Conservation (phyloP, 495 filamentous ascomycete genomes). For the Penicillium waksmanii region DNA sequence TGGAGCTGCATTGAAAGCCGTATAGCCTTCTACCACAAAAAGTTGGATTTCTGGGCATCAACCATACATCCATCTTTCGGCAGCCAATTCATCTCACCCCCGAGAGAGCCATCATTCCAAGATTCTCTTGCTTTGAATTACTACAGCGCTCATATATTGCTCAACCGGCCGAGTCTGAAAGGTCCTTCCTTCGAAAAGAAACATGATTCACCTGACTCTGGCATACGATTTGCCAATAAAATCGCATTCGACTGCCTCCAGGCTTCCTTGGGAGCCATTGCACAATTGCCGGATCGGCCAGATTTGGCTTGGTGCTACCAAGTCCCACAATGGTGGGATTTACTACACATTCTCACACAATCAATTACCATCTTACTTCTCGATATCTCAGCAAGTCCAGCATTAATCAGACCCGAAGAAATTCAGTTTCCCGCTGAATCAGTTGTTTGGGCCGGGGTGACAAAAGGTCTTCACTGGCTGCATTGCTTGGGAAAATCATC, state of each 20-base stretch:
- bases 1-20: neutral
- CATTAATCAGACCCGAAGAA: too few relatives aligned
- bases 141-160: conserved; percentile 58
- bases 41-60: neutral
- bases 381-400: too few relatives aligned
- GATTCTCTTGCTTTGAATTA: conserved; percentile 52
- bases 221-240: conserved; percentile 42
- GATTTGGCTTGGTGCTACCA: neutral
- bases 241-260: conserved; percentile 58
- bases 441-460: too few relatives aligned
- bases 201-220: neutral
- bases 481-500: too few relatives aligned
- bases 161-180: conserved; percentile 65
- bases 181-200: conserved; percentile 44
- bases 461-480: too few relatives aligned
- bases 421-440: too few relatives aligned
- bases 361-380: conserved; percentile 60
- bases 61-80: neutral
- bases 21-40: neutral
- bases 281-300: conserved; percentile 47
- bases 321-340: conserved; percentile 64
- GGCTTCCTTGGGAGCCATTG: conserved; percentile 30
- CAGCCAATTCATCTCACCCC: conserved; percentile 22
- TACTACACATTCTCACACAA: conserved; percentile 67
- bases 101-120: conserved; percentile 31